A percentile compares a stretch with the other conserved stretches of the same genome.
Conservation (phyloP, 345 rosid species). For the Ailanthus altissimus region DNA sequence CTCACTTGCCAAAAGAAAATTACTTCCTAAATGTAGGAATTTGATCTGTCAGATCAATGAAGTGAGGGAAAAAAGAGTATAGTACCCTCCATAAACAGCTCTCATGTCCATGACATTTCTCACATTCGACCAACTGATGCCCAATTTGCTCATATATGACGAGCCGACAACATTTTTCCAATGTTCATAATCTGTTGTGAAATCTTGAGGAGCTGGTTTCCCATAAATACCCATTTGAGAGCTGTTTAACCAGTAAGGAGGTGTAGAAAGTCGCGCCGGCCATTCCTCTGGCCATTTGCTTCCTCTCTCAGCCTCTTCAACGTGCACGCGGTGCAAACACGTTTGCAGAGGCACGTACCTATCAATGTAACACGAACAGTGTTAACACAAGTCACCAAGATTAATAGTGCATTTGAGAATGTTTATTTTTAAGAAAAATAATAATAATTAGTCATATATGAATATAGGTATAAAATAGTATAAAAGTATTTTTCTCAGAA, state of each 20-base stretch:
- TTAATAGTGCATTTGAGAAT: too few species aligned
- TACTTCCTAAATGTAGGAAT: neutral
- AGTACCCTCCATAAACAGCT: conserved; percentile 92
- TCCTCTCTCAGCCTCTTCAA: conserved; percentile 54
- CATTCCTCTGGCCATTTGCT: conserved; percentile 73
- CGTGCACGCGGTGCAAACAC: conserved; percentile 75
- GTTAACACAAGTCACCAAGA: neutral
- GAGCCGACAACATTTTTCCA: conserved; percentile 74
- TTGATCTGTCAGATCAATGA: neutral
- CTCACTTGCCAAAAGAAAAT: neutral
- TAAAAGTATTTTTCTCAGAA: too few species aligned
- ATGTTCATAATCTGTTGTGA: conserved; percentile 66
- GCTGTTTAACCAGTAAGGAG: conserved; percentile 83
- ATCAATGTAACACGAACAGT: conserved; percentile 20
- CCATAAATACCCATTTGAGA: conserved; percentile 95
- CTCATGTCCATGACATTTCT: conserved; percentile 95
- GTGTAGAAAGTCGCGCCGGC: conserved; percentile 63
- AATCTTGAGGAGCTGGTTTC: conserved; percentile 83
- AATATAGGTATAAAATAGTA: too few species aligned
- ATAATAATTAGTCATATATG: too few species aligned
- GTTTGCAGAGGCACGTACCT: conserved; percentile 88
- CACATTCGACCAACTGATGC: conserved; percentile 80
- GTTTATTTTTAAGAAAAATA: too few species aligned
- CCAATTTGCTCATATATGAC: conserved; percentile 70
- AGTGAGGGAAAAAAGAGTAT: neutral